Percentiles rank a stretch among this genome's conserved stretches.
Evolutionary conservation across 768 basidiomycete genomes (phyloP).

Genomic region (Rhodotorula babjevae): DNA sequence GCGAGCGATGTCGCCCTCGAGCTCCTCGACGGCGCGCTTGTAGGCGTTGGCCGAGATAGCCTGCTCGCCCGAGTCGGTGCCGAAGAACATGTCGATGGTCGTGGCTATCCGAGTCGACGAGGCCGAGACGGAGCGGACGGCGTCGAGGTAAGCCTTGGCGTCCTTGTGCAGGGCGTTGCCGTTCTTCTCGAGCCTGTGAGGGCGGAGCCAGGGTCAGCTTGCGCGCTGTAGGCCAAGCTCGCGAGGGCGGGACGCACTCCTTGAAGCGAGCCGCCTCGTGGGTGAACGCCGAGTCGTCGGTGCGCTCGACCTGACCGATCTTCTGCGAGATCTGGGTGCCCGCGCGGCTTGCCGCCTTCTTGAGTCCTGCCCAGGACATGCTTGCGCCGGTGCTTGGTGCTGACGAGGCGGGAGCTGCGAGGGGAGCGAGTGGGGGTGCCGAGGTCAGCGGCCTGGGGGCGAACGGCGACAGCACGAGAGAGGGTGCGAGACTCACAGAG

Average conservation of each 20-base stretch:
- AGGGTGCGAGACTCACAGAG: background rate
- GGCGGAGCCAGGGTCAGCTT: accelerated
- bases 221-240: too few relatives aligned
- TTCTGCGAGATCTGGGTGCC: slow-evolving; percentile 98
- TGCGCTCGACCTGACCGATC: slow-evolving; percentile 95
- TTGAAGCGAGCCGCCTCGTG: slow-evolving; percentile 88
- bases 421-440: background rate
- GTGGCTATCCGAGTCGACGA: slow-evolving; percentile 27
- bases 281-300: slow-evolving; percentile 85
- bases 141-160: slow-evolving; percentile 87
- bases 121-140: slow-evolving; percentile 70
- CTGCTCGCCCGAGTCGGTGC: slow-evolving; percentile 63
- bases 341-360: slow-evolving; percentile 85
- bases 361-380: slow-evolving; percentile 59
- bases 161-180: slow-evolving; percentile 88
- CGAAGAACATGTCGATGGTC: slow-evolving; percentile 86
- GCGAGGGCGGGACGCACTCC: slow-evolving; percentile 57
- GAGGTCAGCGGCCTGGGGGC: too few relatives aligned
- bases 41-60: slow-evolving; percentile 98
- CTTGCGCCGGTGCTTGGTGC: background rate
- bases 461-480: too few relatives aligned
- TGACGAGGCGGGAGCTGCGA: background rate
- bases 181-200: slow-evolving; percentile 86
- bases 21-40: slow-evolving; percentile 87
- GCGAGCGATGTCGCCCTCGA: slow-evolving; percentile 74